These are phyloP conservation scores for Sordaria brevicollis DNA, from an alignment of 495 filamentous ascomycete species.

Conservation along the genomic window DNA sequence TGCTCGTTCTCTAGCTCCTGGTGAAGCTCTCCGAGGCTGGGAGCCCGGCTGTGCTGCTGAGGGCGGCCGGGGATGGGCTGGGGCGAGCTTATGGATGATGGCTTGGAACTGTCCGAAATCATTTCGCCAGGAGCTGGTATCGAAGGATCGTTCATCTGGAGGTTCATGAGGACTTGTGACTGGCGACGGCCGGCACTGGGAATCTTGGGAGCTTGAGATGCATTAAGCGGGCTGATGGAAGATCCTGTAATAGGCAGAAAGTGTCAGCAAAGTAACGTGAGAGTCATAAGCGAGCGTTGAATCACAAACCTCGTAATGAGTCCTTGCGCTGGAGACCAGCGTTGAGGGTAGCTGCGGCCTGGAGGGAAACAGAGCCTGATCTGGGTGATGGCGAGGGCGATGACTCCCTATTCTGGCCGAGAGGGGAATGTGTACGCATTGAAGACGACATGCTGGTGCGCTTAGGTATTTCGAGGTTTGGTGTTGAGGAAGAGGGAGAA, in stretches of 20 bases:
- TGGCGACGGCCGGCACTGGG: conserved; percentile 50
- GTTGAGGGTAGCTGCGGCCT: conserved; percentile 60
- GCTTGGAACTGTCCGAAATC: conserved; percentile 32
- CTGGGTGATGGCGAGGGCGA: conserved; percentile 45
- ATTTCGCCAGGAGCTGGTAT: conserved; percentile 54
- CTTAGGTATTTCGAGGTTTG: conserved; percentile 4
- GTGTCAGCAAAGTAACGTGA: conserved; percentile 6
- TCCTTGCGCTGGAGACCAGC: conserved; percentile 57
- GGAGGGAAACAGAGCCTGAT: conserved; percentile 51
- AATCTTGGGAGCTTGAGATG: conserved; percentile 40
- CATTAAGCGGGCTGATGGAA: conserved; percentile 38
- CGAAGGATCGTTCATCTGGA: conserved; percentile 59
- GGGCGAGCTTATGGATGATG: conserved; percentile 40
- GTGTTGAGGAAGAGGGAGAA: conserved; percentile 13
- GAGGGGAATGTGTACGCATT: conserved; percentile 34
- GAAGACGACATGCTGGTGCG: conserved; percentile 18
- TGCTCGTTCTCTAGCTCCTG: conserved; percentile 93
- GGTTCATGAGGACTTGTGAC: conserved; percentile 61
- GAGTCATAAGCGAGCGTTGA: conserved; percentile 3
- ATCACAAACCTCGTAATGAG: conserved; percentile 37
- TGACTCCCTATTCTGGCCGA: conserved; percentile 17
- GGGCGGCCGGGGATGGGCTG: conserved; percentile 48
- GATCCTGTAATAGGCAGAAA: conserved; percentile 27
- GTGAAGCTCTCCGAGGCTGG: conserved; percentile 87
- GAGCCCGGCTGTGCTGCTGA: conserved; percentile 52